A percentile compares a stretch with the other conserved stretches of the same genome.
These are phyloP conservation scores for Sporobolomyces roseus DNA, from an alignment of 768 basidiomycete species.

Conservation along the genomic window DNA sequence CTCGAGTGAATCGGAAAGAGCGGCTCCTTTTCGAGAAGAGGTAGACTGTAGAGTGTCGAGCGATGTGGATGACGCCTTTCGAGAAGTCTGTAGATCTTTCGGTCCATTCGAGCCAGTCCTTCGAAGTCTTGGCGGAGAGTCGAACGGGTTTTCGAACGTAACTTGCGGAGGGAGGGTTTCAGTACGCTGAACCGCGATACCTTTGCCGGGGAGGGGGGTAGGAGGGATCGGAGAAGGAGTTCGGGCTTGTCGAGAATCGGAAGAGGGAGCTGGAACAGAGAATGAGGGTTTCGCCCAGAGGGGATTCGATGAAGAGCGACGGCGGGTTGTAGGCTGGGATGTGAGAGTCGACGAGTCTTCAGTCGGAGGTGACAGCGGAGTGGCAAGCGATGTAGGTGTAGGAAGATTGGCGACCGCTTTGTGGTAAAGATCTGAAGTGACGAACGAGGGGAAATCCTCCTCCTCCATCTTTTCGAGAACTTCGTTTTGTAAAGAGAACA, in stretches of 20 bases:
- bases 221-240: conserved; percentile 7
- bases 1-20: conserved; percentile 55
- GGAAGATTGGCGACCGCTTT: conserved; percentile 61
- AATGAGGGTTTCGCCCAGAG: not conserved
- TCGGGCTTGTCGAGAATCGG: not conserved
- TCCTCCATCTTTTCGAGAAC: conserved; percentile 83
- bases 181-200: conserved; percentile 10
- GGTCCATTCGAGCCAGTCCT: not conserved
- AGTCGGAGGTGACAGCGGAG: not conserved
- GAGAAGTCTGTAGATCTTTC: not conserved
- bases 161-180: conserved; percentile 38
- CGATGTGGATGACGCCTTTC: conserved; percentile 21
- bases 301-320: conserved; percentile 12
- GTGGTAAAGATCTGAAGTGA: conserved; percentile 85
- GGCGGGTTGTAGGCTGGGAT: not conserved
- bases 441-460: conserved; percentile 81
- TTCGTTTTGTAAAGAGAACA: conserved; percentile 78
- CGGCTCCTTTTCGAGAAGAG: not conserved
- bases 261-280: not conserved
- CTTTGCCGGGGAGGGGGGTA: not conserved
- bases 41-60: conserved; percentile 18
- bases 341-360: not conserved
- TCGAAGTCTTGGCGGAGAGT: not conserved
- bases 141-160: conserved; percentile 26
- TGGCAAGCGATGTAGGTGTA: not conserved